Base-by-base conservation (phyloP, 2,329 filamentous ascomycete genomes). In the Amauroascus verrucosus region DNA sequence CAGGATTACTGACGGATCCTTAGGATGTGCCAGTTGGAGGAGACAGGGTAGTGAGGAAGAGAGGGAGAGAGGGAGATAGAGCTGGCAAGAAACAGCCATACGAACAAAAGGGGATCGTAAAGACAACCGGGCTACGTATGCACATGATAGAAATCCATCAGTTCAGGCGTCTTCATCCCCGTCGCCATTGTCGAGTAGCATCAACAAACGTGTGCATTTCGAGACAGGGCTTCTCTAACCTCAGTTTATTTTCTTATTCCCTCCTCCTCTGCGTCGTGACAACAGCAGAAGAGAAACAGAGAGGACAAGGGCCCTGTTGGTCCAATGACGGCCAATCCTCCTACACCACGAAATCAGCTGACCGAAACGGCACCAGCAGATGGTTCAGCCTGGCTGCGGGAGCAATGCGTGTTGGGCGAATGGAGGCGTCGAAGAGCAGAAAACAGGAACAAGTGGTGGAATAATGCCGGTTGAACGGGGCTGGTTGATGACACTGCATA, bases 291-390 rank as follows among this genome's bases (percentile, higher is more conserved):
- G 26, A 30, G 26, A 30, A 9, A 30, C 5, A 30, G 26, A 30
- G 26, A 30, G 51, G 40, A 48, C 35, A 16, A 54, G 38, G 44
- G 46, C 45, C 52, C 45, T 54, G 55, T 56, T 61, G 54, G 53
- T 50, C 61, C 60, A 63, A 60, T 63, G 44, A 46, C 14, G 30
- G 24, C 28, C 49, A 24, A 24, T 51, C 45, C 48, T 53, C 51
- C 47, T 53, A 57, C 58, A 57, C 59, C 62, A 59, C 41, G 11
- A 56, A 41, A 58, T 64, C 62, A 64, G 61, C 63, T 64, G 62
- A 64, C 57, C 56, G 55, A 57, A 60, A 58, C 56, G 51, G 44
- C 55, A 58, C 60, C 59, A 58, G 54, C 59, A 60, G 62, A 59
- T 59, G 56, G 51, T 53, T 49, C 49, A 46, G 45, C 52, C 54